These are phyloP conservation scores for Lantana camara DNA, from an alignment of 257 asterid species.

Conservation along the genomic window DNA sequence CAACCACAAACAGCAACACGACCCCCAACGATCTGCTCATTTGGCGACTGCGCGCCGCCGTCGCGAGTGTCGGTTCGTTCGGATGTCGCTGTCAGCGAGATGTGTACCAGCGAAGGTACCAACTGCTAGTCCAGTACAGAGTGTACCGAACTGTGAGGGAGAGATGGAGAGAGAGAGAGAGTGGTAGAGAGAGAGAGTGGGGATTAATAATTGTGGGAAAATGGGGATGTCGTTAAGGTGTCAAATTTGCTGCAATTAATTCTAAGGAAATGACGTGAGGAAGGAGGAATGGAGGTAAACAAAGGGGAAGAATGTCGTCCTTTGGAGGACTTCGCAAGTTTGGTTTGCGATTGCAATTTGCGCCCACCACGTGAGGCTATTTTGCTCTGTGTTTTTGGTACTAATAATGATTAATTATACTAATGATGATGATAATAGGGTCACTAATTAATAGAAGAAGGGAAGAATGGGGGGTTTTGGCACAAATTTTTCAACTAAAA, in stretches of 20 bases:
- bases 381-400: background rate
- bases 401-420: background rate
- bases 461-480: too few relatives aligned
- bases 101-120: constrained; percentile 34
- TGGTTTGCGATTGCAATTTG: too few relatives aligned
- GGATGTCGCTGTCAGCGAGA: constrained; percentile 39
- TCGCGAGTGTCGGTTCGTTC: constrained; percentile 34
- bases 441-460: too few relatives aligned
- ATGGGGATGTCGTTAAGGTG: background rate
- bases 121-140: constrained; percentile 24
- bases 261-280: too few relatives aligned
- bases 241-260: too few relatives aligned
- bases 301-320: too few relatives aligned
- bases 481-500: too few relatives aligned
- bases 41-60: constrained; percentile 52
- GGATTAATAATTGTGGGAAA: background rate
- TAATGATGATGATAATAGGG: background rate
- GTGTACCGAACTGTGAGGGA: constrained; percentile 22
- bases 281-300: too few relatives aligned
- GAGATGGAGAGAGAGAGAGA: constrained; percentile 22
- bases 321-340: too few relatives aligned
- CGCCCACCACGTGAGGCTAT: constrained; percentile 25
- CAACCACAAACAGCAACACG: constrained; percentile 31
- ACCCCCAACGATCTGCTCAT: constrained; percentile 59
- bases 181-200: constrained; percentile 16